These are phyloP conservation scores for Lophiostoma macrostomum DNA, from an alignment of 495 filamentous ascomycete genomes.

Conservation along the genomic window DNA sequence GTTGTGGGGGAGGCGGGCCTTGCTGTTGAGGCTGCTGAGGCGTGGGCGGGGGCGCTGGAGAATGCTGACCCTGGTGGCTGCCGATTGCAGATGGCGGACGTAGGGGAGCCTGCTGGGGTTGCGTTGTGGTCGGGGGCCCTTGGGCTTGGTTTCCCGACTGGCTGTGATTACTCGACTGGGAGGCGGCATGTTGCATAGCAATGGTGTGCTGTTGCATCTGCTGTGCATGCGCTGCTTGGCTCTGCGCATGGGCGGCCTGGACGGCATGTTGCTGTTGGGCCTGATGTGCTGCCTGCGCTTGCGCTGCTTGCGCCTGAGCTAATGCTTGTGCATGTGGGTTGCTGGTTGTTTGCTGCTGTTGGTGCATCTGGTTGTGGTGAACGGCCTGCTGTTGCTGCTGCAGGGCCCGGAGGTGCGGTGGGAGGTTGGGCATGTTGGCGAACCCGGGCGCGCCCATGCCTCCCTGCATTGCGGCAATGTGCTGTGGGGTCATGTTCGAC, in stretches of 20 bases:
- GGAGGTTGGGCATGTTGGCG: constrained; percentile 16
- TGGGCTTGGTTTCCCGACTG: constrained; percentile 31
- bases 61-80: constrained; percentile 30
- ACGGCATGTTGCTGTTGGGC: constrained; percentile 27
- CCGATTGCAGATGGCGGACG: constrained; percentile 29
- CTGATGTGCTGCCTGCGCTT: constrained; percentile 27
- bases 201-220: constrained; percentile 48
- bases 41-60: constrained; percentile 30
- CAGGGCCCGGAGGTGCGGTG: constrained; percentile 29
- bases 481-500: constrained; percentile 25
- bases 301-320: constrained; percentile 16
- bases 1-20: constrained; percentile 46
- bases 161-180: constrained; percentile 40
- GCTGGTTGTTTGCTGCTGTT: constrained; percentile 10
- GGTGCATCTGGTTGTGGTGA: constrained; percentile 43
- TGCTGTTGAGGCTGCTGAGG: constrained; percentile 38
- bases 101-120: constrained; percentile 29
- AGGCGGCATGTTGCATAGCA: constrained; percentile 40
- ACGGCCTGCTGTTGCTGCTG: constrained; percentile 22
- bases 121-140: constrained; percentile 29
- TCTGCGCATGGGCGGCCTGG: no score
- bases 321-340: not conserved
- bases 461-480: constrained; percentile 14
- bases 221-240: no score
- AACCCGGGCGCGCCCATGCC: constrained; percentile 9